Conservation (phyloP, 345 rosid genomes). For the Abelmoschus esculentus region DNA sequence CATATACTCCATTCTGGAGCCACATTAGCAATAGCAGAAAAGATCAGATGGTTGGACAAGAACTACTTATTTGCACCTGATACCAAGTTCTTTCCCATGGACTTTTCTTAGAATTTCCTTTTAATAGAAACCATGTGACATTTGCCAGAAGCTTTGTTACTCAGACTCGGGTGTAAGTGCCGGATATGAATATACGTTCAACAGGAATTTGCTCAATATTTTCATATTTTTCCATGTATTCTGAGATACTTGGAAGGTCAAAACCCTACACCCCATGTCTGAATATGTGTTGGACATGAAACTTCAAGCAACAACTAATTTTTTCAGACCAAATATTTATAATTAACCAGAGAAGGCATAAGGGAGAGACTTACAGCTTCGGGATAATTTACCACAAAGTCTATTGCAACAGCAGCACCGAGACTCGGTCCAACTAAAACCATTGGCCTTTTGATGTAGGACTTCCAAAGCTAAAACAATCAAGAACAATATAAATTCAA, state of each 20-base stretch:
- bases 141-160: not conserved
- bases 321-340: not conserved
- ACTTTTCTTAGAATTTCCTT: not conserved
- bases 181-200: not conserved
- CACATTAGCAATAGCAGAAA: no score
- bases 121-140: not conserved
- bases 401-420: slow-evolving; percentile 77
- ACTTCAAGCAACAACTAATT: no score
- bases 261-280: no score
- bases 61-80: not conserved
- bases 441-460: slow-evolving; percentile 70
- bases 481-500: not conserved
- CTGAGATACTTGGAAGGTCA: no score
- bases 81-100: not conserved
- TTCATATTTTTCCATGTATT: not conserved
- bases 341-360: not conserved
- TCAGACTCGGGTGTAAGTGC: not conserved
- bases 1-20: no score
- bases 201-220: not conserved
- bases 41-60: no score
- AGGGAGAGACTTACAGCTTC: slow-evolving; percentile 53
- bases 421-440: slow-evolving; percentile 92
- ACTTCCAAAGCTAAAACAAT: slow-evolving; percentile 57
- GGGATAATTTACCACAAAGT: slow-evolving; percentile 62
- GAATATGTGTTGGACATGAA: no score